These are phyloP conservation scores for Nannochloropsis granulata DNA, from an alignment of 108 stramenopile species.

Conservation along the genomic window DNA sequence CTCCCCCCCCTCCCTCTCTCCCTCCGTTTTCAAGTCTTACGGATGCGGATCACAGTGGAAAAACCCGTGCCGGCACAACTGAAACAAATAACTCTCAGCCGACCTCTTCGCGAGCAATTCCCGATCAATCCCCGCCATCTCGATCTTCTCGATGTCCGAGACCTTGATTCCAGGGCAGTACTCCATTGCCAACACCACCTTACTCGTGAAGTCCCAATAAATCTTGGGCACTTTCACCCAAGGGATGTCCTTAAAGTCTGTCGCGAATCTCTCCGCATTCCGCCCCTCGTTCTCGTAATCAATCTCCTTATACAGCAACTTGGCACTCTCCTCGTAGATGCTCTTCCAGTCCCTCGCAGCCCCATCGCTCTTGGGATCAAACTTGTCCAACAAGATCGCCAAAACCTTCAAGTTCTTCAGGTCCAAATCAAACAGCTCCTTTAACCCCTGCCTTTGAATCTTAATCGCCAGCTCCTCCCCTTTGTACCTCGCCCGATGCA, in stretches of 20 bases:
- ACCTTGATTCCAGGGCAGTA: conserved; percentile 76
- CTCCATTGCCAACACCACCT: conserved; percentile 76
- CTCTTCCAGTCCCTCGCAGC: conserved; percentile 64
- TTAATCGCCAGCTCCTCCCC: conserved; percentile 64
- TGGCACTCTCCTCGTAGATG: conserved; percentile 75
- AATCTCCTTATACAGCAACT: conserved; percentile 75
- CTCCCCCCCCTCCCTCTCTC: background rate
- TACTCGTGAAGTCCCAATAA: conserved; percentile 57
- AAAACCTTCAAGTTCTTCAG: conserved; percentile 71
- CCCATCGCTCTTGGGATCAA: conserved; percentile 87
- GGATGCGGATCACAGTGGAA: conserved; percentile 54
- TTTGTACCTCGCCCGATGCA: conserved; percentile 71
- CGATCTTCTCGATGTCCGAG: conserved; percentile 59
- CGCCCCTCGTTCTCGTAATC: conserved; percentile 81
- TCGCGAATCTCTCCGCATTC: conserved; percentile 58
- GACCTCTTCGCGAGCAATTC: conserved; percentile 60
- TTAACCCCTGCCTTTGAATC: conserved; percentile 78
- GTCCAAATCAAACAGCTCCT: conserved; percentile 85
- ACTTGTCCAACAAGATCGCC: conserved; percentile 70
- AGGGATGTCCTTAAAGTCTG: conserved; percentile 62
- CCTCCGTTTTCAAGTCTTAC: background rate
- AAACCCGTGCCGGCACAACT: conserved; percentile 83
- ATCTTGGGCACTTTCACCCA: conserved; percentile 73
- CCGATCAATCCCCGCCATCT: conserved; percentile 55
- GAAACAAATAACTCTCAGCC: conserved; percentile 75